A percentile compares a stretch with the other conserved stretches of the same genome.
phyloP scores from a whole-genome alignment of 2,329 filamentous ascomycete genomes.

The Pestalotiopsis sp. region DNA sequence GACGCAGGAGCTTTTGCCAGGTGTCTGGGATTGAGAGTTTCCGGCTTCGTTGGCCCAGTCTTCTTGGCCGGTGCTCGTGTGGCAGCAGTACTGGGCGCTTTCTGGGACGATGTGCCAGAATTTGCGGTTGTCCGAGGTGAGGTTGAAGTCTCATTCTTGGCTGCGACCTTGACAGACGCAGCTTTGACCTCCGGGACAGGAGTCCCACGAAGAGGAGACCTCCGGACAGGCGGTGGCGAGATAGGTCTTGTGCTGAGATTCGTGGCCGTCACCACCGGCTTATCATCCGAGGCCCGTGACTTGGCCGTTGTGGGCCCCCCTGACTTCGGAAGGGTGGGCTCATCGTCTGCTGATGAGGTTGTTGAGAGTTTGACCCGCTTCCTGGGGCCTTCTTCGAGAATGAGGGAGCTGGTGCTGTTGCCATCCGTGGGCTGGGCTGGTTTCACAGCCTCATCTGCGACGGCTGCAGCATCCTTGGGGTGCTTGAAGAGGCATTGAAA shows the following conservation, averaged over 20 bases:
- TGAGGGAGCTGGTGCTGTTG: constrained; percentile 10
- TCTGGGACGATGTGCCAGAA: not conserved
- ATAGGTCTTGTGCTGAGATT: constrained; percentile 2
- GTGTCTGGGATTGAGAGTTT: constrained; percentile 69
- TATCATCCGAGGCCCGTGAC: not conserved
- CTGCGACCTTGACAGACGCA: not conserved
- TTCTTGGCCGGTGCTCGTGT: constrained; percentile 11
- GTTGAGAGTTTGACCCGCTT: constrained; percentile 28
- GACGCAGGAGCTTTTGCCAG: constrained; percentile 60
- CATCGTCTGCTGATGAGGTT: constrained; percentile 7
- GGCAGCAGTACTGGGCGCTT: constrained; percentile 12
- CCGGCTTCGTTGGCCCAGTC: constrained; percentile 37
- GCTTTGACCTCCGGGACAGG: not conserved
- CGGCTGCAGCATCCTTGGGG: constrained; percentile 33
- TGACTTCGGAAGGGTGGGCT: not conserved
- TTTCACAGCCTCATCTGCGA: constrained; percentile 13
- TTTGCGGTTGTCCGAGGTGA: not conserved
- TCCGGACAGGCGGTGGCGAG: constrained; percentile 13
- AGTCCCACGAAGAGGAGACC: not conserved
- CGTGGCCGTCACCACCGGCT: not conserved
- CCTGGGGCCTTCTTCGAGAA: constrained; percentile 23
- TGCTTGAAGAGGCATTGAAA: constrained; percentile 56
- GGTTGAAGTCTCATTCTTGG: not conserved
- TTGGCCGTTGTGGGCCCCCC: not conserved
- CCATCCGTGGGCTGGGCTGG: constrained; percentile 7